A percentile compares a stretch with the other conserved stretches of the same genome.
Conservation (phyloP, 2,329 filamentous ascomycete species). For the Cladophialophora immunda region DNA sequence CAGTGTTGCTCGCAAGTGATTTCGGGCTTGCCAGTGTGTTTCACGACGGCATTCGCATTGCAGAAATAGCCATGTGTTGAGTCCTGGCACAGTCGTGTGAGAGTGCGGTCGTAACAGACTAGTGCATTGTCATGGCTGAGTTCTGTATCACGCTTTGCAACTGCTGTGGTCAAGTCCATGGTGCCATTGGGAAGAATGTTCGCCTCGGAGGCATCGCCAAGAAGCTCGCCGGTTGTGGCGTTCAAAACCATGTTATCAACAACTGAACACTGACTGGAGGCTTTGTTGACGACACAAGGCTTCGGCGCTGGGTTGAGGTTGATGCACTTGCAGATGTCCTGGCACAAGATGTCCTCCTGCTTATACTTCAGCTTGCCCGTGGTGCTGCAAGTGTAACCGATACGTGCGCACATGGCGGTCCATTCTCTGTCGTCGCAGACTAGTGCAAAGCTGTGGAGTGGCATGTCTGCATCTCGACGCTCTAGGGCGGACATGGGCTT, state of each 20-base stretch:
- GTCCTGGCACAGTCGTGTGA: not conserved
- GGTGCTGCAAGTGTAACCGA: slow-evolving; percentile 4
- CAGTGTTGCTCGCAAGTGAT: not conserved
- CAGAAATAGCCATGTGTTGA: slow-evolving; percentile 8
- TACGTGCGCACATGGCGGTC: slow-evolving; percentile 3
- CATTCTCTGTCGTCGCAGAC: slow-evolving; percentile 9
- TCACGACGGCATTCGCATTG: not conserved
- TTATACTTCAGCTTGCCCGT: not conserved
- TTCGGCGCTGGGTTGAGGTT: slow-evolving; percentile 3
- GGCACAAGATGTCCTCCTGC: not conserved
- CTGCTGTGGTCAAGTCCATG: slow-evolving; percentile 3
- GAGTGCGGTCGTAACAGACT: slow-evolving; percentile 2
- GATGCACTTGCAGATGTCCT: not conserved
- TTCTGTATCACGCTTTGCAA: not conserved
- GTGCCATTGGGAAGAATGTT: slow-evolving; percentile 9
- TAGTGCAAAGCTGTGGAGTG: slow-evolving; percentile 10
- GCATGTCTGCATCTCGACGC: not conserved
- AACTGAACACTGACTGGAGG: not conserved
- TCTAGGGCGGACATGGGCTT: not conserved
- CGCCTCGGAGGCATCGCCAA: slow-evolving; percentile 5
- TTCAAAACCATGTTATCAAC: not conserved
- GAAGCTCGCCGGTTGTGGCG: not conserved
- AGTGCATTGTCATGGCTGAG: slow-evolving; percentile 4
- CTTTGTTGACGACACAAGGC: not conserved
- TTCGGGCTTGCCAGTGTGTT: not conserved